phyloP scores from a whole-genome alignment of 805 yeast genomes.

The Zygosaccharomyces pseudorouxii region DNA sequence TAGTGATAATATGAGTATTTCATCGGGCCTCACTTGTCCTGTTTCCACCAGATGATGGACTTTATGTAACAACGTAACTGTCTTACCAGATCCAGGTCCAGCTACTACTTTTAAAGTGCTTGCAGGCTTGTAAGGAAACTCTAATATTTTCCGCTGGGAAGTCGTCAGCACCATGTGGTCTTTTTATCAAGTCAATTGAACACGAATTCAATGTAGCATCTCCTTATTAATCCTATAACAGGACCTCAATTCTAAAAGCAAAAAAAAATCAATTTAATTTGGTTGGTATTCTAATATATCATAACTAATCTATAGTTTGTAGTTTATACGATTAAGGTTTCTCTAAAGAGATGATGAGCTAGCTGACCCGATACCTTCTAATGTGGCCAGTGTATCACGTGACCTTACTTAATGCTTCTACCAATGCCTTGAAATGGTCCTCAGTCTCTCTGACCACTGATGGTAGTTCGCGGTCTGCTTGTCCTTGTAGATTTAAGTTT shows the following conservation, averaged over 20 bases:
- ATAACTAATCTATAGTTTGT: neutral
- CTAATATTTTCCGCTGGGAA: conserved; percentile 45
- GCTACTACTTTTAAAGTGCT: conserved; percentile 51
- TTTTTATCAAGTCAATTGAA: neutral
- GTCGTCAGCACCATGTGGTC: conserved; percentile 34
- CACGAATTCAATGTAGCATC: neutral
- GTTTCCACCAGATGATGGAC: conserved; percentile 44
- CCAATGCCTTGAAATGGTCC: conserved; percentile 28
- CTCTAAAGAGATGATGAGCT: neutral
- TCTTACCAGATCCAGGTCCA: conserved; percentile 76
- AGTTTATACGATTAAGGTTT: neutral
- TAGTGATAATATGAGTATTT: conserved; percentile 58
- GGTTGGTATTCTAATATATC: neutral
- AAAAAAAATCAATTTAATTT: neutral
- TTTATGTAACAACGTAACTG: conserved; percentile 52
- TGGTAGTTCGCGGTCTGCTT: conserved; percentile 15
- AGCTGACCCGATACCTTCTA: neutral
- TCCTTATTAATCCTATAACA: neutral
- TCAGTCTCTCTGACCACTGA: conserved; percentile 30
- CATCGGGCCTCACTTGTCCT: conserved; percentile 42
- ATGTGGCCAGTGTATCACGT: conserved; percentile 6
- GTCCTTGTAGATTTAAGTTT: conserved; percentile 13
- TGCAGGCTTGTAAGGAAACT: conserved; percentile 37
- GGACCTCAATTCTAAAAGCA: neutral
- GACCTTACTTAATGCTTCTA: conserved; percentile 31